Conservation (phyloP, 2,329 filamentous ascomycete species). For the Aspergillus bombycis region DNA sequence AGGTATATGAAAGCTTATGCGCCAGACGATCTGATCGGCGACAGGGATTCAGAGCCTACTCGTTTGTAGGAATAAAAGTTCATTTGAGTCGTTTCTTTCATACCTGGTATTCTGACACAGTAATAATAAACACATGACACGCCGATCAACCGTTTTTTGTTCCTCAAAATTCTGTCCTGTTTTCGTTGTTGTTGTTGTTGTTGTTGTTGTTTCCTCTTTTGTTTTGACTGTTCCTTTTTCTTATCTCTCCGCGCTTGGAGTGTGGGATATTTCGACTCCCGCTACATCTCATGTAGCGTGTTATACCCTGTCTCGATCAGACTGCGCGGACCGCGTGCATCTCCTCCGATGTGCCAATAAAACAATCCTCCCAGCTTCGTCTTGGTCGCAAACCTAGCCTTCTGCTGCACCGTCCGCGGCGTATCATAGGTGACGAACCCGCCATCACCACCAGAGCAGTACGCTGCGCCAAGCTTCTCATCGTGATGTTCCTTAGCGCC, state of each 20-base stretch:
- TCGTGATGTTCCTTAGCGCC: conserved; percentile 69
- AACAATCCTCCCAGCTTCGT: conserved; percentile 75
- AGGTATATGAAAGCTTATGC: neutral
- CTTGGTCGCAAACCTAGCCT: conserved; percentile 73
- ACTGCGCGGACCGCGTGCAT: conserved; percentile 61
- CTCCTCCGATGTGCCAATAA: conserved; percentile 79
- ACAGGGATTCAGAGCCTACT: neutral
- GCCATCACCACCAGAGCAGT: conserved; percentile 69
- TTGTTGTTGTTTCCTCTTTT: neutral
- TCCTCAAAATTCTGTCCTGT: neutral
- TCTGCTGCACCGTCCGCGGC: conserved; percentile 72
- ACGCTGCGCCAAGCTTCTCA: conserved; percentile 68
- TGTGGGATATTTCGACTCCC: neutral
- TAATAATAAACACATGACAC: neutral
- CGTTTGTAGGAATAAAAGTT: neutral
- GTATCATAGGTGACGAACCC: conserved; percentile 83
- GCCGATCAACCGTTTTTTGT: neutral
- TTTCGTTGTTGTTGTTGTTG: neutral
- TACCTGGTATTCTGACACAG: conserved; percentile 6
- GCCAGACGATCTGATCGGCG: neutral
- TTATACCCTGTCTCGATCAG: conserved; percentile 64
- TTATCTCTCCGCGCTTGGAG: neutral
- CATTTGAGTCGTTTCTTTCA: conserved; percentile 1
- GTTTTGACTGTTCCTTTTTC: neutral
- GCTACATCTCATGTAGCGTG: conserved; percentile 52